A percentile compares a stretch with the other conserved stretches of the same genome.
Conservation (phyloP, 2,329 filamentous ascomycete genomes). For the Cytospora schulzeri region DNA sequence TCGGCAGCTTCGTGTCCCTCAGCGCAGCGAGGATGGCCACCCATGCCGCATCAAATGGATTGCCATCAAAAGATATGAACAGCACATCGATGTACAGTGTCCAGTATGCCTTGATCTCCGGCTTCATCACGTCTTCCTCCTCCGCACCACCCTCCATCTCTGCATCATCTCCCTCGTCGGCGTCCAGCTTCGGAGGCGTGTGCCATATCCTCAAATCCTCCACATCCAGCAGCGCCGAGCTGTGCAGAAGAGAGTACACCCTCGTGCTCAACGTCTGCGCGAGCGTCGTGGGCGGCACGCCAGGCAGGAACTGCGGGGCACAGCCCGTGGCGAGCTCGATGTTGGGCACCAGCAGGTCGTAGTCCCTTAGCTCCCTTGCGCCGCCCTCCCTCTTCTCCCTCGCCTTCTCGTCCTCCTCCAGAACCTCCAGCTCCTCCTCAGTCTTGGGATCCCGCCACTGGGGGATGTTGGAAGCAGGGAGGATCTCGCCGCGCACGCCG, state of each 20-base stretch:
- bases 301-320: conserved; percentile 81
- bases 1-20: conserved; percentile 73
- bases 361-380: conserved; percentile 55
- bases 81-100: conserved; percentile 93
- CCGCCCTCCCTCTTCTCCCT: conserved; percentile 31
- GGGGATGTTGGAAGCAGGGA: conserved; percentile 74
- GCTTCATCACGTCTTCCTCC: conserved; percentile 30
- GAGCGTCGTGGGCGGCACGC: conserved; percentile 74
- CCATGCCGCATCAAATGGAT: conserved; percentile 91
- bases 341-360: conserved; percentile 86
- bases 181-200: conserved; percentile 50
- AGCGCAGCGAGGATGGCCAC: conserved; percentile 80
- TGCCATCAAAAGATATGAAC: conserved; percentile 90
- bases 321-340: conserved; percentile 90
- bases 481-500: conserved; percentile 83
- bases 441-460: conserved; percentile 51
- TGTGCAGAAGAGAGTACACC: conserved; percentile 75
- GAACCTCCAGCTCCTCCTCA: conserved; percentile 32
- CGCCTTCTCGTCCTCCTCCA: conserved; percentile 9
- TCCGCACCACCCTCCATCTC: conserved; percentile 44
- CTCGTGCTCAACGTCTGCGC: conserved; percentile 86
- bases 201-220: conserved; percentile 76
- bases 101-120: conserved; percentile 81
- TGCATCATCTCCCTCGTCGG: conserved; percentile 45
- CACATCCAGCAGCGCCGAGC: conserved; percentile 65